Base-by-base conservation (phyloP, 78 protist genomes). In the slime mould (Dictyostelium discoideum) region DNA sequence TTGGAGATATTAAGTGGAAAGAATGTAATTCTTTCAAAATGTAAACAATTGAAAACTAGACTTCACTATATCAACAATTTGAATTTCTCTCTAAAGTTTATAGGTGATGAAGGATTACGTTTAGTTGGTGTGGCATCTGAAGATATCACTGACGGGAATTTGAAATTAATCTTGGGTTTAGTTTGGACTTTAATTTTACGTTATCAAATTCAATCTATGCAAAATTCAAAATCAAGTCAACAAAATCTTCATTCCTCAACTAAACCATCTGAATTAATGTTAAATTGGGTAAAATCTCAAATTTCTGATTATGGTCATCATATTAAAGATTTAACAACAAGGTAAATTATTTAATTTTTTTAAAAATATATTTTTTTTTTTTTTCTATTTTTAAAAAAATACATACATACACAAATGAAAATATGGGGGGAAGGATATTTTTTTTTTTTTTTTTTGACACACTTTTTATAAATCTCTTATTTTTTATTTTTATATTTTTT, bases 1-100 rank as follows among this genome's bases (percentile, higher is more conserved):
- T 29, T 96, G 8, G 97, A 97, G 87, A 13, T 96, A 44, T 87
- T 98, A 72, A 63, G 96, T 72, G 97, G 89, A 16, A 97, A 82
- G 22, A 80, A 78, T 69, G 48, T 10, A 2, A 44, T 85, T 37
- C 13, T 80, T 5, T 14, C 50, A 10, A 86, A 78, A 42, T 54
- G 65, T 32, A 20, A 11, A 6, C 79, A 60, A 32, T 20, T 57
- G 1, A 26, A 74, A 24, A 39, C n/a, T 8, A 39, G 95, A 26
- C 29, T 96, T 22, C 95, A 90, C 26, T 44, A 44, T 60, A 76
- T 96, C 20, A 93, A 89, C 74, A 96, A 96, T 79, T 11, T 85
- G 5, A 90, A 89, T 48, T 37, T 4, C 42, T 72, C 84, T 83
- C 69, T 96, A 8, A 77, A 73, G 20, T 37, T 78, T n/a, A 44